Evolutionary conservation across 2,329 filamentous ascomycete species (phyloP).

Genomic region (Elsinoe perseae): DNA sequence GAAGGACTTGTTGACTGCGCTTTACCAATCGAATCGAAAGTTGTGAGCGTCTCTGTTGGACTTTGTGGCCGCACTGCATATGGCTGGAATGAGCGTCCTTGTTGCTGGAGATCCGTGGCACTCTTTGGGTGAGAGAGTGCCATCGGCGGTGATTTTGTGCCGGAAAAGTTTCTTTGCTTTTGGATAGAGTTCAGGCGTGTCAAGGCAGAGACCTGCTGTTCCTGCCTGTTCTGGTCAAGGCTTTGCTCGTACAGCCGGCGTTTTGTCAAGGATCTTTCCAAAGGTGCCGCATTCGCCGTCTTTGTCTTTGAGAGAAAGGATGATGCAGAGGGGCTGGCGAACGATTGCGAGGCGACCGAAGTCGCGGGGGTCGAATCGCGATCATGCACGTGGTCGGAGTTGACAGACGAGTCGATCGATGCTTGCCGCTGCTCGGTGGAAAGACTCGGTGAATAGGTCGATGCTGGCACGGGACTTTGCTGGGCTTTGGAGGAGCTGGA

Average conservation of each 20-base stretch:
- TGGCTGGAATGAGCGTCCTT: conserved; percentile 23
- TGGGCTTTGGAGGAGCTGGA: not conserved
- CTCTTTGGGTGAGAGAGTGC: conserved; percentile 40
- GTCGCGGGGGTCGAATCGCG: conserved; percentile 82
- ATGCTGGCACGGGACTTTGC: conserved; percentile 35
- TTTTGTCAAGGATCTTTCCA: conserved; percentile 62
- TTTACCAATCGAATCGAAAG: conserved; percentile 32
- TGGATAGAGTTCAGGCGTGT: conserved; percentile 73
- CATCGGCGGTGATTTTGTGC: conserved; percentile 41
- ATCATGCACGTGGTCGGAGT: conserved; percentile 60
- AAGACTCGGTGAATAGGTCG: conserved; percentile 51
- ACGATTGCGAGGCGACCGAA: conserved; percentile 68
- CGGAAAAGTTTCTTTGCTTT: conserved; percentile 50
- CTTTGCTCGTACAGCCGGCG: conserved; percentile 77
- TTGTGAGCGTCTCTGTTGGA: conserved; percentile 34
- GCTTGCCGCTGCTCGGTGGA: conserved; percentile 60
- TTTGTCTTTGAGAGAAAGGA: conserved; percentile 19
- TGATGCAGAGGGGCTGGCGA: conserved; percentile 27
- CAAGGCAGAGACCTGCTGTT: conserved; percentile 68
- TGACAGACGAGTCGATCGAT: conserved; percentile 77
- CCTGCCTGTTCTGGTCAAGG: conserved; percentile 68
- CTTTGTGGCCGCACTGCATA: conserved; percentile 32
- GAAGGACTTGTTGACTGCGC: conserved; percentile 33
- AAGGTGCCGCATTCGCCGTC: conserved; percentile 25
- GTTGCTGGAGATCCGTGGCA: conserved; percentile 58